A percentile compares a stretch with the other conserved stretches of the same genome.
These are phyloP conservation scores for Neonectria magnoliae DNA, from an alignment of 2,329 filamentous ascomycete genomes.

Conservation along the genomic window DNA sequence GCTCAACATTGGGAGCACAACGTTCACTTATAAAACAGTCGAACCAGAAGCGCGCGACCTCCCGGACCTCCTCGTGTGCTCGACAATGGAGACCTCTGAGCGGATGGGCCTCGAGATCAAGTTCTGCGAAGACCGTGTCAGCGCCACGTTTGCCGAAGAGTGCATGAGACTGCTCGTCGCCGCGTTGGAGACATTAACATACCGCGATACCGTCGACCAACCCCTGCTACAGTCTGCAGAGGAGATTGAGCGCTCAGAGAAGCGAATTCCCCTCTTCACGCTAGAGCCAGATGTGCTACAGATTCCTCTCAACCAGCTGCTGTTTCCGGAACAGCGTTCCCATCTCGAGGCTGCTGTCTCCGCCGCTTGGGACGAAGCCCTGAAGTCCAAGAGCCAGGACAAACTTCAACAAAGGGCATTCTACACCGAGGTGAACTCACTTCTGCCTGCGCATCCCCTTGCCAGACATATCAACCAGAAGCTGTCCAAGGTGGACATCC, in stretches of 20 bases:
- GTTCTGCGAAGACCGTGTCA: constrained; percentile 58
- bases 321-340: constrained; percentile 53
- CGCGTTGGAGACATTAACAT: constrained; percentile 58
- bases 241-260: constrained; percentile 49
- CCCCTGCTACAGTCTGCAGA: constrained; percentile 56
- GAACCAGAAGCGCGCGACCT: constrained; percentile 54
- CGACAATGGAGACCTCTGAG: constrained; percentile 49
- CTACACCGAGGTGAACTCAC: constrained; percentile 61
- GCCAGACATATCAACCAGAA: constrained; percentile 56
- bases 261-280: constrained; percentile 53
- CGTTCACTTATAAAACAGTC: constrained; percentile 56
- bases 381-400: constrained; percentile 52
- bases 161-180: constrained; percentile 58
- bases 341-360: constrained; percentile 55
- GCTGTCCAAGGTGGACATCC: constrained; percentile 50
- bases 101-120: constrained; percentile 55
- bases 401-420: constrained; percentile 59
- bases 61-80: constrained; percentile 58
- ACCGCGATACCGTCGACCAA: constrained; percentile 56
- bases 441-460: constrained; percentile 60
- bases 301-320: constrained; percentile 30
- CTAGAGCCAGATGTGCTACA: constrained; percentile 38
- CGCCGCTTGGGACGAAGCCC: constrained; percentile 55
- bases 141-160: constrained; percentile 53
- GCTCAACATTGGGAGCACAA: constrained; percentile 56